A percentile compares a stretch with the other conserved stretches of the same genome.
Evolutionary conservation across 352 stramenopile genomes (phyloP).

Genomic region (Pythium periplocum): DNA sequence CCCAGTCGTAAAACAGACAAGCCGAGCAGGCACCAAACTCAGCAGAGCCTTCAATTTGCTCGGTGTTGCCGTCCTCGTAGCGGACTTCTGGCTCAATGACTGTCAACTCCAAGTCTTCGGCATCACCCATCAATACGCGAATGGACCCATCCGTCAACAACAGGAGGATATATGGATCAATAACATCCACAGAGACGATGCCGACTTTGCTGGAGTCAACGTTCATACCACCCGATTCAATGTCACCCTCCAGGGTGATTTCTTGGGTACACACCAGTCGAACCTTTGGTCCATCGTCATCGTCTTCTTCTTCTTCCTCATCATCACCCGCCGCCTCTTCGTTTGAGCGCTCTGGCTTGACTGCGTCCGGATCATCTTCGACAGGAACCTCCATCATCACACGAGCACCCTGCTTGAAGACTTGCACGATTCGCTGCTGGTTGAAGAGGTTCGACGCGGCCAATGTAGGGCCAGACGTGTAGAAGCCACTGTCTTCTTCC

Average conservation of each 20-base stretch:
- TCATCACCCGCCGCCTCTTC: constrained; percentile 26
- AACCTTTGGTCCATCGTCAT: constrained; percentile 54
- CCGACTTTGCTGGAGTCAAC: constrained; percentile 64
- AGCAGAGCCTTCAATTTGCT: constrained; percentile 19
- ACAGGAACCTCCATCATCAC: constrained; percentile 74
- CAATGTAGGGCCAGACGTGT: constrained; percentile 73
- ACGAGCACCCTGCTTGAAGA: constrained; percentile 79
- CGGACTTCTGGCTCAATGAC: constrained; percentile 72
- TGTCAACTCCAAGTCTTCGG: constrained; percentile 76
- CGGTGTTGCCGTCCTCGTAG: constrained; percentile 32
- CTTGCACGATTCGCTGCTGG: constrained; percentile 79
- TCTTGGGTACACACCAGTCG: constrained; percentile 80
- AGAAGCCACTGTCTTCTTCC: constrained; percentile 82
- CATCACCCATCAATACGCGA: constrained; percentile 74
- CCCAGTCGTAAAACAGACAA: constrained; percentile 84
- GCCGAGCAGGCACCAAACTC: constrained; percentile 45
- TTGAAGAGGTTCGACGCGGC: constrained; percentile 76
- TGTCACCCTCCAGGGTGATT: constrained; percentile 71
- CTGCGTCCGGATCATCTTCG: constrained; percentile 16
- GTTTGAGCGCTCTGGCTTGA: constrained; percentile 7
- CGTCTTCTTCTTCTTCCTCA: constrained; percentile 36
- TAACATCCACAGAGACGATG: constrained; percentile 80
- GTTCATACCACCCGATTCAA: constrained; percentile 82
- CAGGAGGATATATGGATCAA: constrained; percentile 80
- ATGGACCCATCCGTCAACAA: constrained; percentile 78